A percentile compares a stretch with the other conserved stretches of the same genome.
These are phyloP conservation scores for Physocladia obscura DNA, from an alignment of 192 early-diverging fungal species.

Conservation along the genomic window DNA sequence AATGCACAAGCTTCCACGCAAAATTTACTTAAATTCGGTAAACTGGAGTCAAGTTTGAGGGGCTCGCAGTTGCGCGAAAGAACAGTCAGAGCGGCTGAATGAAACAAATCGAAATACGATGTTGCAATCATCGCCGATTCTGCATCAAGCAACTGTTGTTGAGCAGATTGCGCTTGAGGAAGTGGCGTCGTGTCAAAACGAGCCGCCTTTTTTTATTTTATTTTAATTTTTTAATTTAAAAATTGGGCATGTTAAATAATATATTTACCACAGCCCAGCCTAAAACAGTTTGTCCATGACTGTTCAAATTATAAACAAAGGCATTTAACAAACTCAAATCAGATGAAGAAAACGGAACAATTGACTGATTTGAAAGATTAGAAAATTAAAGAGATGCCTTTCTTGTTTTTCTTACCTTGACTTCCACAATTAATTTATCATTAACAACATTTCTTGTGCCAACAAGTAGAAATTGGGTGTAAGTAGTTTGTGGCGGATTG, in stretches of 20 bases:
- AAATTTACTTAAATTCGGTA: conserved; percentile 4
- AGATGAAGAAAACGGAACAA: conserved; percentile 9
- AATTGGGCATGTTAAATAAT: too few species aligned
- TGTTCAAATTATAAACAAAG: conserved; percentile 5
- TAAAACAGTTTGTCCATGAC: not conserved
- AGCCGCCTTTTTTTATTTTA: not conserved
- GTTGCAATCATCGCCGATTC: conserved; percentile 12
- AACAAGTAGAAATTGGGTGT: conserved; percentile 9
- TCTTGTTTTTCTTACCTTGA: conserved; percentile 1
- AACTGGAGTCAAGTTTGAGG: not conserved
- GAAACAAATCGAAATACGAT: conserved; percentile 24
- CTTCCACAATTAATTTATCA: conserved; percentile 11
- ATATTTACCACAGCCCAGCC: conserved; percentile 9
- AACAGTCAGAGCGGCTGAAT: conserved; percentile 9
- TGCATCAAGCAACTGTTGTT: conserved; percentile 8
- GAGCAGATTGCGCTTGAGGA: not conserved
- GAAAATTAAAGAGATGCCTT: not conserved
- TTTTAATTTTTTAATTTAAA: not conserved
- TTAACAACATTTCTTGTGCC: conserved; percentile 9
- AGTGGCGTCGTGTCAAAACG: conserved; percentile 17
- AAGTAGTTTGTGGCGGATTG: conserved; percentile 5
- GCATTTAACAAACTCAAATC: conserved; percentile 1
- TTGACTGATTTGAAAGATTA: not conserved
- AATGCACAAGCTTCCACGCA: conserved; percentile 21
- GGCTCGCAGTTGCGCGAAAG: conserved; percentile 21